A percentile compares a stretch with the other conserved stretches of the same genome.
Evolutionary conservation across 2,329 filamentous ascomycete genomes (phyloP).

Genomic region (Pseudogymnoascus sp.): DNA sequence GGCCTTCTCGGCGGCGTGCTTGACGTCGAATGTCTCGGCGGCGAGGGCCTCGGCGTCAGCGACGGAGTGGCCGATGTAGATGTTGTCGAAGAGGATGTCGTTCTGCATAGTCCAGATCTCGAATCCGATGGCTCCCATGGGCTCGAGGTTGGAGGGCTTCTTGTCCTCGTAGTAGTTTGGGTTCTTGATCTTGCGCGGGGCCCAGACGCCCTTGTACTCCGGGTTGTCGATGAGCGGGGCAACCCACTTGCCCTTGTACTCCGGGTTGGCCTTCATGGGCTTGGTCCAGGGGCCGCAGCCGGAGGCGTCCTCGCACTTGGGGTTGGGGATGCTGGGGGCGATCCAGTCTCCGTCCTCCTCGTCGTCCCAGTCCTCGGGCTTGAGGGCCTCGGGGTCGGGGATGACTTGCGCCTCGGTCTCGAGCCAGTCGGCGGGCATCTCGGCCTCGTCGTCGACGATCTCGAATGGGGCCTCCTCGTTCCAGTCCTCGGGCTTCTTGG

Average conservation of each 20-base stretch:
- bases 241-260: conserved; percentile 98
- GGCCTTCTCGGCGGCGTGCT: conserved; percentile 74
- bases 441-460: conserved; percentile 88
- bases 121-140: conserved; percentile 96
- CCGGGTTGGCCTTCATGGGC: conserved; percentile 89
- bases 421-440: conserved; percentile 91
- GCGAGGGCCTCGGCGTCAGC: conserved; percentile 87
- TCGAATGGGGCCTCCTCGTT: conserved; percentile 97
- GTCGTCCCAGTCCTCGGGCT: conserved; percentile 99
- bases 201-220: conserved; percentile 93
- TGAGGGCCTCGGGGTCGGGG: conserved; percentile 87
- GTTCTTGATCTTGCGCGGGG: conserved; percentile 93
- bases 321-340: conserved; percentile 82
- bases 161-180: conserved; percentile 96
- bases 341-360: conserved; percentile 99
- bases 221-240: conserved; percentile 94
- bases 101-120: conserved; percentile 99
- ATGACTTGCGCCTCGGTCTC: conserved; percentile 76
- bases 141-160: conserved; percentile 91
- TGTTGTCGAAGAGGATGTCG: conserved; percentile 98
- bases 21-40: conserved; percentile 81
- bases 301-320: conserved; percentile 88
- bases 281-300: conserved; percentile 90
- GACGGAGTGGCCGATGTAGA: conserved; percentile 97
- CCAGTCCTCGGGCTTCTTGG: conserved; percentile 96